Conservation (phyloP, 768 basidiomycete genomes). For the Tremella fuciformis region DNA sequence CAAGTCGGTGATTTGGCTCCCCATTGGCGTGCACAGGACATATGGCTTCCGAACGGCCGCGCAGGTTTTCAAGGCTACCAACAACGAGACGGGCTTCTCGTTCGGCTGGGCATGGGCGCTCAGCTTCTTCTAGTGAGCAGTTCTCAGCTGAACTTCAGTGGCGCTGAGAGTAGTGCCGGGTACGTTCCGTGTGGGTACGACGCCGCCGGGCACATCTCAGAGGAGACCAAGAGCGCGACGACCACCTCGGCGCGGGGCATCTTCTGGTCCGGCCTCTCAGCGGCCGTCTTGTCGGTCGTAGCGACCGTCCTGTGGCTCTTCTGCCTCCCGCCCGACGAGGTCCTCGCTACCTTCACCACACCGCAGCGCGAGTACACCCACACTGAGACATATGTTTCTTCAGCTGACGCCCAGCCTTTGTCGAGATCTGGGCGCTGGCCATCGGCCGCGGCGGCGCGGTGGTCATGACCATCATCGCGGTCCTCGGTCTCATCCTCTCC, state of each 20-base stretch:
- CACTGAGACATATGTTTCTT: too few species aligned
- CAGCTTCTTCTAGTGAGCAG: constrained; percentile 63
- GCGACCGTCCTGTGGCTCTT: constrained; percentile 79
- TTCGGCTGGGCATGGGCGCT: constrained; percentile 89
- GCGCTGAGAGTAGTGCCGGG: constrained; percentile 58
- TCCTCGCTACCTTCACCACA: constrained; percentile 69
- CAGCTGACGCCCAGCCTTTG: constrained; percentile 58
- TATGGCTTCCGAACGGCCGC: constrained; percentile 82
- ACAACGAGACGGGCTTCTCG: constrained; percentile 84
- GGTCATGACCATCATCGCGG: constrained; percentile 83
- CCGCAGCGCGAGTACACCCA: constrained; percentile 60
- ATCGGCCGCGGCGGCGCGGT: constrained; percentile 73
- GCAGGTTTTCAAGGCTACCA: constrained; percentile 82
- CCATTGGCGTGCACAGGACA: constrained; percentile 80
- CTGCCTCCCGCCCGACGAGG: constrained; percentile 74
- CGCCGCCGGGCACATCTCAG: constrained; percentile 80
- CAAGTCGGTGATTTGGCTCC: constrained; percentile 69
- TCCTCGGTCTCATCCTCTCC: constrained; percentile 80
- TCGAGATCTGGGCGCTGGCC: constrained; percentile 78
- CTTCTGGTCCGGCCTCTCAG: constrained; percentile 62
- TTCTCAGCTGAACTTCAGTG: not conserved
- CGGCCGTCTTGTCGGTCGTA: constrained; percentile 1
- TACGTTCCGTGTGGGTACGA: constrained; percentile 65
- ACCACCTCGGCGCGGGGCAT: constrained; percentile 80
- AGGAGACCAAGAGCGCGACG: constrained; percentile 83